A percentile compares a stretch with the other conserved stretches of the same genome.
phyloP scores from a whole-genome alignment of 257 asterid genomes.

The Knoxia roxburghii region DNA sequence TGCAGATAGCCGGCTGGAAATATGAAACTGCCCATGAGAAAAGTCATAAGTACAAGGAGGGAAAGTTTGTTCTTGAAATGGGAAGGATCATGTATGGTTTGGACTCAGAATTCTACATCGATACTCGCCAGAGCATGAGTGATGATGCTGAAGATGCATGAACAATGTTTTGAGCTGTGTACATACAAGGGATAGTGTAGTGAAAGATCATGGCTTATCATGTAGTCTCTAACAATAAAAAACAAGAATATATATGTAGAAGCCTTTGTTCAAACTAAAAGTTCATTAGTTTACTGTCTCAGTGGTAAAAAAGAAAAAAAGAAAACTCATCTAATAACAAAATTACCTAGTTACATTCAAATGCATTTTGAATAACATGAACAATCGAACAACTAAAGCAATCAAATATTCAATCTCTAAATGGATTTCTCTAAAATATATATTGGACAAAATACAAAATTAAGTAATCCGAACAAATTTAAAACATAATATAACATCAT shows the following conservation, averaged over 20 bases:
- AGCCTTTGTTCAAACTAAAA: not conserved
- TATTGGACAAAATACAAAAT: too few species aligned
- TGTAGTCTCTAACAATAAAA: not conserved
- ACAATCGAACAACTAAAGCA: too few species aligned
- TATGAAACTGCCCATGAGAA: constrained; percentile 60
- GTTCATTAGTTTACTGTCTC: not conserved
- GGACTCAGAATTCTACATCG: constrained; percentile 57
- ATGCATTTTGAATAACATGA: too few species aligned
- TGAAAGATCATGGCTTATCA: not conserved
- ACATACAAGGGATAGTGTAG: constrained; percentile 1
- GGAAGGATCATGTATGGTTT: constrained; percentile 50
- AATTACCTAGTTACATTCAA: too few species aligned
- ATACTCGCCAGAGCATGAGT: constrained; percentile 42
- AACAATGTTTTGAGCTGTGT: constrained; percentile 5
- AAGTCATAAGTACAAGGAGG: constrained; percentile 77
- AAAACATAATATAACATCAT: too few species aligned
- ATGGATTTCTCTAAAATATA: too few species aligned
- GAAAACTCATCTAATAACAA: too few species aligned
- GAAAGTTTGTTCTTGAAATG: constrained; percentile 79
- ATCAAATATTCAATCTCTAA: too few species aligned
- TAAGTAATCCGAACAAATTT: too few species aligned
- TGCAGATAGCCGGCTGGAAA: constrained; percentile 79
- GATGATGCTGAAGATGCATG: constrained; percentile 43
- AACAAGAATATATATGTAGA: not conserved
- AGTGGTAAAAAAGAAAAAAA: too few species aligned